Evolutionary conservation across 129 eudicot genomes (phyloP), one percentile per base, ranked within the genome.

Genomic region (Artemisia annua): DNA sequence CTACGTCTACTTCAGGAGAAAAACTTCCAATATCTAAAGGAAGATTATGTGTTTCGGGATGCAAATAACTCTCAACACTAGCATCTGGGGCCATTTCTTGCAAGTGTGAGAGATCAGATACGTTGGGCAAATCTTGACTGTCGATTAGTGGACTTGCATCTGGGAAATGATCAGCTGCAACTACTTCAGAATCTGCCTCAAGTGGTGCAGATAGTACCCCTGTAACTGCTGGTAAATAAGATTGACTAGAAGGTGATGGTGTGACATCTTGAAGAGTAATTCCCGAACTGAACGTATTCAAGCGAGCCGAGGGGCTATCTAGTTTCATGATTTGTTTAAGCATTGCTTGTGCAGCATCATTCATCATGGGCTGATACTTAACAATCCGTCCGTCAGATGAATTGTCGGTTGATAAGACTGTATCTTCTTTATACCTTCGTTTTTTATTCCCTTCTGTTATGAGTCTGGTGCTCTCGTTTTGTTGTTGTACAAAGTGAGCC

Each of bases 231-330:
- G 87, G 65, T 24, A 75, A 46, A 74, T 64, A 78, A 30, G 83
- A 48, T 11, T 71, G 67, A 26, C 69, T 63, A 15, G 87, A 71
- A 60, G 65, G 53, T 15, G 75, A 43, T 69, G 83, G 85, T 35
- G 75, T 75, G 74, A 87, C 89, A 72, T 92, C 96, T 54, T 92
- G 96, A 72, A 87, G 91, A n/a, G 96, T 89, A 67, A 87, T 87
- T 20, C 92, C 92, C 2, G 92, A 80, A 18, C 70, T 71, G 60
- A 87, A 81, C 20, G 81, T 63, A 24, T 73, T 83, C 35, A 79
- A 49, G 13, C 83, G 85, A 17, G 86, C 13, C 1, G 93, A 81
- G 13, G 85, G 71, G 62, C 24, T 81, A 66, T 85, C 88, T 3
- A 83, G 55, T 75, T 86, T 92, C 79, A 79, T 78, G 32, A 92